A percentile compares a stretch with the other conserved stretches of the same genome.
phyloP scores from a whole-genome alignment of 495 filamentous ascomycete species.

The Aspergillus panamensis region DNA sequence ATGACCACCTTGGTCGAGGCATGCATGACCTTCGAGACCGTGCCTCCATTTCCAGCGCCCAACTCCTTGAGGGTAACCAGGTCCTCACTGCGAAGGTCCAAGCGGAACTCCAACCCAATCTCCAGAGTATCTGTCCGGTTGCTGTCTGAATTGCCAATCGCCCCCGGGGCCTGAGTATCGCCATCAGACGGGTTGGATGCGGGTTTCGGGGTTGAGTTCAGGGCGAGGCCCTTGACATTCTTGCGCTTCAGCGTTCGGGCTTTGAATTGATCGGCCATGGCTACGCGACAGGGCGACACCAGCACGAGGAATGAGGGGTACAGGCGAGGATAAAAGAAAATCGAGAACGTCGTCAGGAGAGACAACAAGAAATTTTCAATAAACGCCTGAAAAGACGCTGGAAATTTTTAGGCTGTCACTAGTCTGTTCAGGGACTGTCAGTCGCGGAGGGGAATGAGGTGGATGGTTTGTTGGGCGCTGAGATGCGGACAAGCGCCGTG shows the following conservation, averaged over 20 bases:
- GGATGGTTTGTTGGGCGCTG: constrained; percentile 16
- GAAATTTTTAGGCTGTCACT: constrained; percentile 11
- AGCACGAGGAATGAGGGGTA: constrained; percentile 11
- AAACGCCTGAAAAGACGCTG: constrained; percentile 4
- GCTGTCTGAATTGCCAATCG: constrained; percentile 55
- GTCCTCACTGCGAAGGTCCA: constrained; percentile 90
- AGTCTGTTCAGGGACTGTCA: constrained; percentile 17
- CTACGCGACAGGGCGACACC: constrained; percentile 16
- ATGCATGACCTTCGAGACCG: constrained; percentile 96
- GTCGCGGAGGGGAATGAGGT: constrained; percentile 1
- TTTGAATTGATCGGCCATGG: constrained; percentile 83
- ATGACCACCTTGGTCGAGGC: constrained; percentile 91
- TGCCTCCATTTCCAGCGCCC: constrained; percentile 93
- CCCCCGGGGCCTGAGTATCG: constrained; percentile 57
- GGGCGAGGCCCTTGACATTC: constrained; percentile 91
- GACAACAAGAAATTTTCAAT: constrained; percentile 1
- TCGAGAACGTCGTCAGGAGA: not conserved
- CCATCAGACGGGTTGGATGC: constrained; percentile 53
- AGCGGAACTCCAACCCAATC: constrained; percentile 93
- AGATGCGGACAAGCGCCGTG: constrained; percentile 22
- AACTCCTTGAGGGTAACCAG: constrained; percentile 90
- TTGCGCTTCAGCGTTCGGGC: constrained; percentile 93
- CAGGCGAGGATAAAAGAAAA: constrained; percentile 5
- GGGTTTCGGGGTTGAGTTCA: constrained; percentile 65
- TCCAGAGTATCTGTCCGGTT: constrained; percentile 76